These are phyloP conservation scores for Penicillium flavigenum DNA, from an alignment of 495 filamentous ascomycete species.

Conservation along the genomic window DNA sequence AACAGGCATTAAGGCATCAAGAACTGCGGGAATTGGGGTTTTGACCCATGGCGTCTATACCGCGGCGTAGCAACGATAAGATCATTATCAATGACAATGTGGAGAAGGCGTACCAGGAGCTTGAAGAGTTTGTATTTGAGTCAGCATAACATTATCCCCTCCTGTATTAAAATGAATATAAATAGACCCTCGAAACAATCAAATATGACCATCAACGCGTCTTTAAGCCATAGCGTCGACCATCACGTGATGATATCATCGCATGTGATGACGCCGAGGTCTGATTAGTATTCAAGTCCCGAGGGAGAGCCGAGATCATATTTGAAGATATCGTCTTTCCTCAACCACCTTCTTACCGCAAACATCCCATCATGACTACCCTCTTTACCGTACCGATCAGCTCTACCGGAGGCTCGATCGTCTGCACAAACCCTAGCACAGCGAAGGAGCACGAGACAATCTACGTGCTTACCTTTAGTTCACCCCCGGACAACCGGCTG, in stretches of 20 bases:
- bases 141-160: background rate
- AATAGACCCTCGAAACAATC: too few species aligned
- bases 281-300: constrained; percentile 22
- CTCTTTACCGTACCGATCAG: constrained; percentile 49
- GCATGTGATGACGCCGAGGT: constrained; percentile 33
- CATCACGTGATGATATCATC: constrained; percentile 12
- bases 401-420: constrained; percentile 50
- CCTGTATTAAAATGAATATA: too few species aligned
- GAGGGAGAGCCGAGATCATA: constrained; percentile 5
- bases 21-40: too few species aligned
- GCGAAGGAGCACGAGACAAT: constrained; percentile 38
- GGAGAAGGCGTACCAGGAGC: too few species aligned
- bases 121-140: background rate
- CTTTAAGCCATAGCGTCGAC: background rate
- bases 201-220: too few species aligned
- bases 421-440: constrained; percentile 56
- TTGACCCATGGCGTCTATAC: too few species aligned
- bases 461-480: constrained; percentile 72
- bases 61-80: too few species aligned
- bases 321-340: background rate
- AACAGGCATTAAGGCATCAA: too few species aligned
- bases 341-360: constrained; percentile 8
- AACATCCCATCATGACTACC: constrained; percentile 25
- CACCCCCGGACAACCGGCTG: constrained; percentile 73
- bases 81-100: too few species aligned